Base-by-base conservation (phyloP, 1,284 basidiomycete species). In the Phellopilus nigrolimitatus region DNA sequence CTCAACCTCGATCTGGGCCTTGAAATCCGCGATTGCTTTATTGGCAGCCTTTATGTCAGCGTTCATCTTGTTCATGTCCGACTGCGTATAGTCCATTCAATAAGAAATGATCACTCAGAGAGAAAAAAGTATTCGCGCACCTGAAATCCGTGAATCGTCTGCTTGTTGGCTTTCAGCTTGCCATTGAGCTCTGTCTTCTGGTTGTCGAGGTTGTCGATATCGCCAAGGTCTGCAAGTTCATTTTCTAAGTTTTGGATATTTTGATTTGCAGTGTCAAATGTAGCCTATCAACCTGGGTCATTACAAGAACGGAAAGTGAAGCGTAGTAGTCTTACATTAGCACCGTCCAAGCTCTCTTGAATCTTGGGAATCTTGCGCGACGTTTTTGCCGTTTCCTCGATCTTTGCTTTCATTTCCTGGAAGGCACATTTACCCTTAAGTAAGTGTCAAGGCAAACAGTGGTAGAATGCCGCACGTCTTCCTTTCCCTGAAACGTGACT, bases 401-500 rank as follows among this genome's bases (percentile, higher is more conserved):
- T 57, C 58, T 80, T 78, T 31, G 60, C 60, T 37, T 68, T 66
- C 65, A 88, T 62, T 63, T 88, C 76, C 74, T 77, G 52, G 19
- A 37, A n/a, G 8, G 24, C 25, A n/a, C 51, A 19, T 8, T 30
- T n/a, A n/a, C n/a, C n/a, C n/a, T n/a, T n/a, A n/a, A n/a, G 12
- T 2, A 17, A 3, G 7, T 15, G 19, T n/a, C n/a, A 1, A 15
- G 19, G 19, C 34, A 37, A 17, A 17, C 13, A 37, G n/a, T n/a
- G n/a, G n/a, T n/a, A n/a, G n/a, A 30, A 30, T 27, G 53, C 58
- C 73, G 48, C 59, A 75, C 90, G 38, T 71, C 67, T 62, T 90
- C 76, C 62, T 92, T 93, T 10, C 72, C 72, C 2, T 74, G 75
- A 10, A n/a, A 98, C 92, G 61, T 91, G 88, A 6, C 90, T 79